phyloP scores from a whole-genome alignment of 1,284 basidiomycete genomes.

The Ustilago cynodontis region DNA sequence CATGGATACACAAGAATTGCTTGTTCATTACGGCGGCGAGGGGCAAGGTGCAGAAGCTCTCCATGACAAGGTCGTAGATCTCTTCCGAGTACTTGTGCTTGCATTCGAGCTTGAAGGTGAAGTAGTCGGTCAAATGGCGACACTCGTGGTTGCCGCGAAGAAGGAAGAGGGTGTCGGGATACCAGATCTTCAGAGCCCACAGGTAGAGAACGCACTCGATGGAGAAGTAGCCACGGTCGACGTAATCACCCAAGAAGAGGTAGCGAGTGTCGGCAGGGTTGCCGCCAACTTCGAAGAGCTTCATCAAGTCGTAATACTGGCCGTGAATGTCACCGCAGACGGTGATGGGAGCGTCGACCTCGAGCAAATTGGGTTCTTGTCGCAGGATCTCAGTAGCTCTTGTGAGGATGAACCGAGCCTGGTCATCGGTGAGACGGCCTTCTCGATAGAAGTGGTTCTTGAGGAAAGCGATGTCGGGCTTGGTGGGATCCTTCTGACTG shows the following conservation, averaged over 20 bases:
- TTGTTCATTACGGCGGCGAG: constrained; percentile 96
- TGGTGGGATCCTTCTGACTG: constrained; percentile 64
- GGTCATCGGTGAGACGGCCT: constrained; percentile 86
- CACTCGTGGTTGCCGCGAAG: constrained; percentile 70
- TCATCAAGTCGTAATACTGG: constrained; percentile 70
- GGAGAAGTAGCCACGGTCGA: constrained; percentile 69
- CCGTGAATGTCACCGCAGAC: constrained; percentile 70
- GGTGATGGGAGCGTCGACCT: constrained; percentile 93
- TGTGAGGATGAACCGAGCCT: constrained; percentile 87
- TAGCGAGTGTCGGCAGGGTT: constrained; percentile 69
- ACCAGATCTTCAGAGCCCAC: constrained; percentile 70
- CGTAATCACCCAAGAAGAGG: constrained; percentile 69
- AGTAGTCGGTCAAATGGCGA: constrained; percentile 69
- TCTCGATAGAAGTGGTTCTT: constrained; percentile 99
- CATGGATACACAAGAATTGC: constrained; percentile 95
- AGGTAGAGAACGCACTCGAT: constrained; percentile 70
- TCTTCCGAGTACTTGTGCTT: constrained; percentile 70
- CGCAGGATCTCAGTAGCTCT: constrained; percentile 80
- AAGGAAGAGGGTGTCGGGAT: constrained; percentile 68
- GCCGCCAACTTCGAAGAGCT: constrained; percentile 69
- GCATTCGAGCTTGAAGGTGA: constrained; percentile 70
- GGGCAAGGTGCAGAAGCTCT: constrained; percentile 90
- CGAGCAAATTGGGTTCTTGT: constrained; percentile 87
- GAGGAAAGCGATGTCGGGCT: constrained; percentile 84
- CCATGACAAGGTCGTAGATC: constrained; percentile 71